Conservation (phyloP, 139 green algal genomes). For the Ostreobium quekettii region DNA sequence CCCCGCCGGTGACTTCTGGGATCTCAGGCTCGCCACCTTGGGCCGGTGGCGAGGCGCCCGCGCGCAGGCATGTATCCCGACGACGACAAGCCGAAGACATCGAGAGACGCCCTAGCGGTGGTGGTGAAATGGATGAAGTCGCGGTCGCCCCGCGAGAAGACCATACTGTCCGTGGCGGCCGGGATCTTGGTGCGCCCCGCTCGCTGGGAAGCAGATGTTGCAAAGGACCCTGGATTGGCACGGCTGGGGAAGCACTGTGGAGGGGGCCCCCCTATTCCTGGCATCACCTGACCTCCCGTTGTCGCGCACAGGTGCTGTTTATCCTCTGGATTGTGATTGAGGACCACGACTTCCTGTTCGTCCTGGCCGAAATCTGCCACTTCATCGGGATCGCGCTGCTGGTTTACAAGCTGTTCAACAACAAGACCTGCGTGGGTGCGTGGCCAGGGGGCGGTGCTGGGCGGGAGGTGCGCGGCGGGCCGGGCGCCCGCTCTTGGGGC, state of each 20-base stretch:
- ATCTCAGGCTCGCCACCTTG: not conserved
- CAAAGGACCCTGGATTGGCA: not conserved
- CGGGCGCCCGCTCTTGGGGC: no score
- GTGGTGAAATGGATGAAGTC: conserved; percentile 59
- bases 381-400: conserved; percentile 89
- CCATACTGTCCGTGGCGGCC: conserved; percentile 31
- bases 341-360: conserved; percentile 96
- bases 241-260: not conserved
- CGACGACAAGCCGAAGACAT: conserved; percentile 24
- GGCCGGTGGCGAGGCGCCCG: not conserved
- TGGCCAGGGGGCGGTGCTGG: no score
- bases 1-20: no score
- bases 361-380: conserved; percentile 86
- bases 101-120: conserved; percentile 37
- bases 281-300: no score
- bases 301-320: conserved; percentile 38
- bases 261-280: not conserved
- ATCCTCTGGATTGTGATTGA: conserved; percentile 79
- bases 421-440: conserved; percentile 44
- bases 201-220: not conserved
- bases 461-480: no score
- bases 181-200: conserved; percentile 39
- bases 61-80: conserved; percentile 26
- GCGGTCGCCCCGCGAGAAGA: conserved; percentile 50
- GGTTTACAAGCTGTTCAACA: conserved; percentile 84